Percentiles rank a stretch among this genome's conserved stretches.
These are phyloP conservation scores for Cordia subcordata DNA, from an alignment of 257 asterid species.

Conservation along the genomic window DNA sequence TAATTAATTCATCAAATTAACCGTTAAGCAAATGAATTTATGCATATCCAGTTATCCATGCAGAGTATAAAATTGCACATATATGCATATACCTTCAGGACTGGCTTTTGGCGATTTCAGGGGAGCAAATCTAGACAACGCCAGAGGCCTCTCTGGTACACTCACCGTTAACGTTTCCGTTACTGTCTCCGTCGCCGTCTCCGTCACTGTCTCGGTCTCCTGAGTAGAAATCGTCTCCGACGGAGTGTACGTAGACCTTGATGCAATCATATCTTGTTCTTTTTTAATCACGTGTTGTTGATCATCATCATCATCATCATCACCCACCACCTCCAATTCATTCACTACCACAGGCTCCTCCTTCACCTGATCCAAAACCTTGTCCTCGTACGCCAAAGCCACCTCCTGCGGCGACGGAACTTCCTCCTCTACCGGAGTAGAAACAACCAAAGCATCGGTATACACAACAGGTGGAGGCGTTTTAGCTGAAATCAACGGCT, in stretches of 20 bases:
- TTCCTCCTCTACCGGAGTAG: conserved; percentile 14
- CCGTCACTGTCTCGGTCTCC: background rate
- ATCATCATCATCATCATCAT: conserved; percentile 15
- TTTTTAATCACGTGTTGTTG: background rate
- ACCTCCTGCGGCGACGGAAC: conserved; percentile 1
- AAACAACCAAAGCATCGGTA: conserved; percentile 9
- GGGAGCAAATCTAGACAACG: conserved; percentile 38
- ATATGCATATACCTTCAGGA: conserved; percentile 46
- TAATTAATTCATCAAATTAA: too few species aligned
- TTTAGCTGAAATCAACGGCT: conserved; percentile 28
- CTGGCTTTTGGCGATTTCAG: conserved; percentile 32
- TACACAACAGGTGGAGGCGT: conserved; percentile 32
- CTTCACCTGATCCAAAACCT: conserved; percentile 16
- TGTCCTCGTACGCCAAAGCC: background rate
- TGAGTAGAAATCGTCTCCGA: conserved; percentile 15
- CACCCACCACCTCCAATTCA: conserved; percentile 21
- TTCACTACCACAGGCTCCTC: conserved; percentile 44
- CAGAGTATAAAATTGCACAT: too few species aligned
- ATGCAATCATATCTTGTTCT: background rate
- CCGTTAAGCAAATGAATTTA: too few species aligned
- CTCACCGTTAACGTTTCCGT: too few species aligned
- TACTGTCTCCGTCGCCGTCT: too few species aligned
- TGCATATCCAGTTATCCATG: too few species aligned
- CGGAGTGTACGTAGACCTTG: background rate
- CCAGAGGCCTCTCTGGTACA: conserved; percentile 46